Percentiles rank a stretch among this genome's conserved stretches.
These are phyloP conservation scores for Saksenaea vasiformis DNA, from an alignment of 371 early-diverging fungal species.

Conservation along the genomic window DNA sequence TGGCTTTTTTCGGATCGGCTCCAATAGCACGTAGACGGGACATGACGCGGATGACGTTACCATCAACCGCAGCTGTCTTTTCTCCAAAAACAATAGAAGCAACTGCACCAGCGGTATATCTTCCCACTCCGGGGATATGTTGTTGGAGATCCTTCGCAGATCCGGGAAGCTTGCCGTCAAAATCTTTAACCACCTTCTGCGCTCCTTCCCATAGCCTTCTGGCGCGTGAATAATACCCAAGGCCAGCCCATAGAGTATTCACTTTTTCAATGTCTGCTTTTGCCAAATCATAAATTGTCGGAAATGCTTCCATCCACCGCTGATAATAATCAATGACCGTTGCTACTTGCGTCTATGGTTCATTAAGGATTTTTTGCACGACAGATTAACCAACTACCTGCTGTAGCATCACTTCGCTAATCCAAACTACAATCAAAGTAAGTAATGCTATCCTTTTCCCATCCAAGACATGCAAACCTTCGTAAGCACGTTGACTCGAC, in stretches of 20 bases:
- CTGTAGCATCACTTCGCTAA: constrained; percentile 86
- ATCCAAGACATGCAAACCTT: constrained; percentile 40
- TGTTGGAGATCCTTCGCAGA: constrained; percentile 59
- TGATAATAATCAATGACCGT: constrained; percentile 76
- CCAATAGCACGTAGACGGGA: constrained; percentile 69
- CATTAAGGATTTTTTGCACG: background rate
- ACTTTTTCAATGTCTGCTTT: constrained; percentile 72
- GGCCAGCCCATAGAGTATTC: constrained; percentile 76
- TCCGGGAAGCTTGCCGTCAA: constrained; percentile 61
- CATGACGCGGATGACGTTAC: constrained; percentile 81
- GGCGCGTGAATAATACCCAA: constrained; percentile 85
- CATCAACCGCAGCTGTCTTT: constrained; percentile 73
- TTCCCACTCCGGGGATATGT: constrained; percentile 78
- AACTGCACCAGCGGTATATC: constrained; percentile 69
- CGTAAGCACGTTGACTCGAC: constrained; percentile 67
- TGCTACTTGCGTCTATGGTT: constrained; percentile 65
- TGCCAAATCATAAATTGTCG: constrained; percentile 72
- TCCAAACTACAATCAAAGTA: constrained; percentile 59
- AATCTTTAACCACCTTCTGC: constrained; percentile 57
- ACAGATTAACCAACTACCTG: constrained; percentile 42
- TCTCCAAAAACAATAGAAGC: constrained; percentile 74
- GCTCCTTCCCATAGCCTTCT: constrained; percentile 74
- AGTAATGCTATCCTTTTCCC: background rate
- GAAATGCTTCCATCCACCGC: constrained; percentile 78
- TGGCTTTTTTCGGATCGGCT: constrained; percentile 71